Conservation (phyloP, 148 eudicot genomes). For the Heliamphora exappendiculata region DNA sequence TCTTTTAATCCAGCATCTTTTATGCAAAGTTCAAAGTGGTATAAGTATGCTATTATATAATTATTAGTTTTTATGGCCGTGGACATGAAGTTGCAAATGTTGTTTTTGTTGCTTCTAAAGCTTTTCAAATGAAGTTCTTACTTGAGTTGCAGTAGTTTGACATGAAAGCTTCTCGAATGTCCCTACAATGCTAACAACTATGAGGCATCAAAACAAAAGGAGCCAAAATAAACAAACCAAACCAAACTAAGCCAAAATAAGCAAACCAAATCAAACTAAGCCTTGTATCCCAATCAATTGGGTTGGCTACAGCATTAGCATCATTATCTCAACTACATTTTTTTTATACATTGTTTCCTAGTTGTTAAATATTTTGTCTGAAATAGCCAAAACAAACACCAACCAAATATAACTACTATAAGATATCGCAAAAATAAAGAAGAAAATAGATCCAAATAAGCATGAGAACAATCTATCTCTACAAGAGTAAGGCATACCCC, state of each 20-base stretch:
- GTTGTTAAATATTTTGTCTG: no score
- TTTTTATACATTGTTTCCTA: no score
- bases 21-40: background rate
- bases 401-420: no score
- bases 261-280: no score
- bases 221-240: background rate
- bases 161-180: background rate
- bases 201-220: background rate
- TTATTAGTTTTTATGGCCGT: background rate
- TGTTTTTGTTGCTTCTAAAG: background rate
- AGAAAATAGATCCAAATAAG: background rate
- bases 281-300: no score
- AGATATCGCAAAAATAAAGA: background rate
- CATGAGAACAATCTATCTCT: background rate
- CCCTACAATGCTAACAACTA: background rate
- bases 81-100: background rate
- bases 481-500: constrained; percentile 32
- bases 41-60: background rate
- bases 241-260: background rate
- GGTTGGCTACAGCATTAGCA: no score
- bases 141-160: background rate
- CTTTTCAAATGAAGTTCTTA: background rate
- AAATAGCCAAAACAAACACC: background rate
- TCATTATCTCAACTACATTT: no score
- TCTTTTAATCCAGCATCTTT: background rate